phyloP scores from a whole-genome alignment of 1,139 yeast species.

The Zygoascus meyerae region DNA sequence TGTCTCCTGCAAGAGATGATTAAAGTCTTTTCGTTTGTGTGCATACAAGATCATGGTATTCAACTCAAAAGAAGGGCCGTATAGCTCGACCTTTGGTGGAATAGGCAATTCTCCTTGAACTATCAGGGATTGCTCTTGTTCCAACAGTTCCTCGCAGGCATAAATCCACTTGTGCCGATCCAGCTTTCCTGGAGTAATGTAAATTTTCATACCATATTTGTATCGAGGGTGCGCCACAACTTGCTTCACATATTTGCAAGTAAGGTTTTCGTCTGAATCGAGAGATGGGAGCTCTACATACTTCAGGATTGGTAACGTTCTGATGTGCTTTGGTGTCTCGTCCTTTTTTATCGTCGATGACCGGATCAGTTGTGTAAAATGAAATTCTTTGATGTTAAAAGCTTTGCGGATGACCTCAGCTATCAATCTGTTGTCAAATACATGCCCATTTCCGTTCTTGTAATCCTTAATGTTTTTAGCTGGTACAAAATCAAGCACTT shows the following conservation, averaged over 20 bases:
- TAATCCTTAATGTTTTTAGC: neutral
- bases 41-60: no score
- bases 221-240: constrained; percentile 25
- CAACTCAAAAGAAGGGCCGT: neutral
- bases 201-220: constrained; percentile 23
- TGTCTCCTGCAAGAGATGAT: no score
- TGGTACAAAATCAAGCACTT: constrained; percentile 1
- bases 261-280: constrained; percentile 13
- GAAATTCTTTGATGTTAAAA: constrained; percentile 13
- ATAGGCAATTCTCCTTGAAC: constrained; percentile 11
- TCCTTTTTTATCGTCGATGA: constrained; percentile 16
- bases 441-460: neutral
- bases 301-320: constrained; percentile 20
- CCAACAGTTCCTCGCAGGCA: constrained; percentile 17
- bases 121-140: constrained; percentile 18
- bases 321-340: constrained; percentile 8
- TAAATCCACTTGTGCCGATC: constrained; percentile 17
- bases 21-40: no score
- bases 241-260: constrained; percentile 21
- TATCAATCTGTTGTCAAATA: constrained; percentile 14
- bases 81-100: neutral
- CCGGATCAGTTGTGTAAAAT: constrained; percentile 22
- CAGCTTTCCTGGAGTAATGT: constrained; percentile 18
- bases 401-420: constrained; percentile 14
- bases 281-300: constrained; percentile 20